Conservation (phyloP, 2,329 filamentous ascomycete genomes). For the Cladophialophora carrionii region DNA sequence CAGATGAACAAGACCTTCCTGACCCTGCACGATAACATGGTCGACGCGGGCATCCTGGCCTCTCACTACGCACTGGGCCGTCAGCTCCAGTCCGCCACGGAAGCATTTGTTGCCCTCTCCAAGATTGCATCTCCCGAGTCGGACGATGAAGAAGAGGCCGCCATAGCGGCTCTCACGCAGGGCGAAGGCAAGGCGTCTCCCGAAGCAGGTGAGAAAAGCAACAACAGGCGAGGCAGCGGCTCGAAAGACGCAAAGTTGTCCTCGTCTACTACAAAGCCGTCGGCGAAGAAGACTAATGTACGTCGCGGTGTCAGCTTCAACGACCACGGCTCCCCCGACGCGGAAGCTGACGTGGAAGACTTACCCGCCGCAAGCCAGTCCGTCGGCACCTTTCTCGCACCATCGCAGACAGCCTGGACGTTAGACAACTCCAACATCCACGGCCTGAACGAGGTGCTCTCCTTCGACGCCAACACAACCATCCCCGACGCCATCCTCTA, state of each 20-base stretch:
- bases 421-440: constrained; percentile 26
- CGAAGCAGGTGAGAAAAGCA: constrained; percentile 17
- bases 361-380: constrained; percentile 4
- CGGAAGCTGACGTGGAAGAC: constrained; percentile 25
- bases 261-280: constrained; percentile 6
- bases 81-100: constrained; percentile 30
- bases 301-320: constrained; percentile 16
- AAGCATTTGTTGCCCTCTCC: constrained; percentile 30
- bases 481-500: constrained; percentile 26
- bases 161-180: constrained; percentile 20
- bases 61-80: constrained; percentile 28
- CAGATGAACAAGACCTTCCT: constrained; percentile 75
- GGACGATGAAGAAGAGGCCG: constrained; percentile 35
- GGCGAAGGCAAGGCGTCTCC: constrained; percentile 11
- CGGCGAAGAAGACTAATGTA: constrained; percentile 8
- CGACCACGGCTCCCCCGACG: constrained; percentile 20
- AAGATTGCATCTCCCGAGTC: constrained; percentile 28
- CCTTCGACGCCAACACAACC: constrained; percentile 26
- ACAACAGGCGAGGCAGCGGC: constrained; percentile 6
- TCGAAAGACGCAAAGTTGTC: constrained; percentile 9
- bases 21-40: constrained; percentile 65
- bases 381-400: constrained; percentile 17
- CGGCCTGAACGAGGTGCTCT: constrained; percentile 28
- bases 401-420: constrained; percentile 19
- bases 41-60: constrained; percentile 41